A percentile compares a stretch with the other conserved stretches of the same genome.
These are phyloP conservation scores for Plasmodium vivax DNA, from an alignment of 169 alveolate genomes.

Conservation along the genomic window DNA sequence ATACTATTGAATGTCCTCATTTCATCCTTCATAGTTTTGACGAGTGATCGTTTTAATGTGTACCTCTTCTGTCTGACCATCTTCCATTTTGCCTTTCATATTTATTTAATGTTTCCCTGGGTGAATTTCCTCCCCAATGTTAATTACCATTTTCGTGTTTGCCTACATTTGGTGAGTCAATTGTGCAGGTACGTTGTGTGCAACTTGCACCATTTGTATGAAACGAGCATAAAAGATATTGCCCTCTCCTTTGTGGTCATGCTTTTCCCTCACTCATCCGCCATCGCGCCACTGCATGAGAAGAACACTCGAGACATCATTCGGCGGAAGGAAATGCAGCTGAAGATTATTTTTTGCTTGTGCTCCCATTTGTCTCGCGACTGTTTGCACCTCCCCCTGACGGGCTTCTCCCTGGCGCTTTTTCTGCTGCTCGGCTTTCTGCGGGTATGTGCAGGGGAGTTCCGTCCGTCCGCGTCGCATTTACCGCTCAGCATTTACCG, in stretches of 20 bases:
- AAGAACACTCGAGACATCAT: neutral
- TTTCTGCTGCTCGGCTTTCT: conserved; percentile 35
- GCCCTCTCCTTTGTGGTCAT: conserved; percentile 24
- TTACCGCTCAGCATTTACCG: neutral
- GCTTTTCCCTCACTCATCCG: neutral
- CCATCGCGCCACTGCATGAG: conserved; percentile 14
- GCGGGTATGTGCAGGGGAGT: conserved; percentile 10
- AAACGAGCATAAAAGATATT: conserved; percentile 40
- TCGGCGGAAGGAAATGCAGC: conserved; percentile 39
- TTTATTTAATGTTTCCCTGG: conserved; percentile 60
- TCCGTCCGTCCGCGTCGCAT: neutral
- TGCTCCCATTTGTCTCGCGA: conserved; percentile 40
- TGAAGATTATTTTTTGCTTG: conserved; percentile 56
- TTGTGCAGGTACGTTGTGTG: neutral
- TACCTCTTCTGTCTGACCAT: conserved; percentile 10
- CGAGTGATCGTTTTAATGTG: conserved; percentile 9
- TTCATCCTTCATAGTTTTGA: conserved; percentile 48
- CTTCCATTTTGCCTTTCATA: conserved; percentile 29
- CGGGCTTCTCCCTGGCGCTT: conserved; percentile 22
- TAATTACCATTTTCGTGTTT: conserved; percentile 23
- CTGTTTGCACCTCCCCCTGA: conserved; percentile 25
- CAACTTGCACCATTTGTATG: conserved; percentile 21
- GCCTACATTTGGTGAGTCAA: neutral
- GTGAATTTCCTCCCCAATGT: conserved; percentile 26
- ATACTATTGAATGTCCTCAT: conserved; percentile 24